These are phyloP conservation scores for Aspergillus oerlinghausenensis DNA, from an alignment of 2,329 filamentous ascomycete species.

Conservation along the genomic window DNA sequence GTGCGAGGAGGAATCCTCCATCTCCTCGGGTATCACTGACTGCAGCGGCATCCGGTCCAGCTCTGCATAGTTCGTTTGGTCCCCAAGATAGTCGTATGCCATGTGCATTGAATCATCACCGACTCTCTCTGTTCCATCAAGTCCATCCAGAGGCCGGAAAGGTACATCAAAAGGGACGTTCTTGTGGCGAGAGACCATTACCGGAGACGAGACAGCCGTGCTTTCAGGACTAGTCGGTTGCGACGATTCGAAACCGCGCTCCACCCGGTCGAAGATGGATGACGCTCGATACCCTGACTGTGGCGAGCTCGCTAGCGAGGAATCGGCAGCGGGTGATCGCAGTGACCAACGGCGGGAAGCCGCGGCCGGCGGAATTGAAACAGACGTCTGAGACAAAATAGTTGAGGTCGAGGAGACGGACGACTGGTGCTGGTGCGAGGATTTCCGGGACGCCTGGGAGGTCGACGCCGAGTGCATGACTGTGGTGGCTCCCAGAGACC, in stretches of 20 bases:
- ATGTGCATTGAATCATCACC: constrained; percentile 8
- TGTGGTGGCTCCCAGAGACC: constrained; percentile 58
- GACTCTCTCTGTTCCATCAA: constrained; percentile 12
- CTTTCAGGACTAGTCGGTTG: constrained; percentile 79
- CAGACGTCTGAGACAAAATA: constrained; percentile 60
- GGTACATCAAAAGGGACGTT: constrained; percentile 57
- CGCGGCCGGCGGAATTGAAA: constrained; percentile 49
- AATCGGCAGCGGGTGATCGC: constrained; percentile 49
- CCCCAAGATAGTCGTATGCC: constrained; percentile 14
- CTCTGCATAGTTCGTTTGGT: constrained; percentile 15
- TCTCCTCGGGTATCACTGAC: constrained; percentile 37
- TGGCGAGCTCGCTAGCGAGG: constrained; percentile 71
- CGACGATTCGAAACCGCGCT: constrained; percentile 62
- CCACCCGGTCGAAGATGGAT: constrained; percentile 71
- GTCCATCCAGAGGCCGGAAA: constrained; percentile 31
- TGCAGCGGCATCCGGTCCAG: constrained; percentile 21
- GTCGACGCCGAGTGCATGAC: constrained; percentile 31
- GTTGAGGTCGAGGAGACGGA: constrained; percentile 48
- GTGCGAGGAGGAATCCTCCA: constrained; percentile 25
- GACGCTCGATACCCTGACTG: constrained; percentile 66
- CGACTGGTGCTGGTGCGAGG: constrained; percentile 34
- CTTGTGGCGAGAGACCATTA: constrained; percentile 57
- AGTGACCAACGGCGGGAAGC: constrained; percentile 35
- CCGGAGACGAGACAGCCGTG: constrained; percentile 58
- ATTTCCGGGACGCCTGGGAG: constrained; percentile 21